These are phyloP conservation scores for Penicillium hordei DNA, from an alignment of 2,329 filamentous ascomycete genomes.

Conservation along the genomic window DNA sequence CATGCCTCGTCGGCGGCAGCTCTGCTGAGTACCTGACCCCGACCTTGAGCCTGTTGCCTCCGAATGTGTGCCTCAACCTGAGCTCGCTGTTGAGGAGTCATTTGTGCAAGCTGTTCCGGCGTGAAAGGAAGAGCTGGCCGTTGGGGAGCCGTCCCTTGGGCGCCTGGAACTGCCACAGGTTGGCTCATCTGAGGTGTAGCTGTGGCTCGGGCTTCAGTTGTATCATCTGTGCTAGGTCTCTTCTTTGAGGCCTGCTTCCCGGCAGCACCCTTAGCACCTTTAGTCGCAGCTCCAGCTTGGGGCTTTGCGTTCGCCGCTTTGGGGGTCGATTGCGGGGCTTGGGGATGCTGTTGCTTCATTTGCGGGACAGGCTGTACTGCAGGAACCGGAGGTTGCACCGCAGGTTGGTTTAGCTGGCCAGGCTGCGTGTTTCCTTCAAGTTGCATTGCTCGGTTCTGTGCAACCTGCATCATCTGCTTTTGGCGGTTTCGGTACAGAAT, in stretches of 20 bases:
- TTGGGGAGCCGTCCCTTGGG: constrained; percentile 21
- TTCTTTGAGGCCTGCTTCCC: constrained; percentile 43
- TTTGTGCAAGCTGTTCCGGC: constrained; percentile 39
- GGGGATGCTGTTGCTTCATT: constrained; percentile 23
- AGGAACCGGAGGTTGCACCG: constrained; percentile 24
- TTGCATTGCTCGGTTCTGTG: constrained; percentile 30
- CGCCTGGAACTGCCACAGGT: constrained; percentile 20
- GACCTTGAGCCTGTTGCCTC: constrained; percentile 36
- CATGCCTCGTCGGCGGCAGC: constrained; percentile 40
- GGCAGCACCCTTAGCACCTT: constrained; percentile 29
- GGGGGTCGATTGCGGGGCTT: constrained; percentile 28
- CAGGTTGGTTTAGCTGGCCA: constrained; percentile 27
- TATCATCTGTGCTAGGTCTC: constrained; percentile 48
- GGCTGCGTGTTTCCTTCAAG: constrained; percentile 26
- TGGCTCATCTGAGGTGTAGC: constrained; percentile 32
- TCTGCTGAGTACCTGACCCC: constrained; percentile 32
- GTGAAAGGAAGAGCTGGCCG: constrained; percentile 28
- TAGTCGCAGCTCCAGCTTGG: constrained; percentile 29
- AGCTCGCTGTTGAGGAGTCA: constrained; percentile 45
- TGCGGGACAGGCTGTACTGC: constrained; percentile 27
- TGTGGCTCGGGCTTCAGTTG: constrained; percentile 44
- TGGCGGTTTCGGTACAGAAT: constrained; percentile 38
- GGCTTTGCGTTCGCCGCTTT: constrained; percentile 31
- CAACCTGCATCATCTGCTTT: constrained; percentile 36
- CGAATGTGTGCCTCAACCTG: constrained; percentile 39